A percentile compares a stretch with the other conserved stretches of the same genome.
These are phyloP conservation scores for Penicillium sp. DNA, from an alignment of 2,329 filamentous ascomycete genomes.

Conservation along the genomic window DNA sequence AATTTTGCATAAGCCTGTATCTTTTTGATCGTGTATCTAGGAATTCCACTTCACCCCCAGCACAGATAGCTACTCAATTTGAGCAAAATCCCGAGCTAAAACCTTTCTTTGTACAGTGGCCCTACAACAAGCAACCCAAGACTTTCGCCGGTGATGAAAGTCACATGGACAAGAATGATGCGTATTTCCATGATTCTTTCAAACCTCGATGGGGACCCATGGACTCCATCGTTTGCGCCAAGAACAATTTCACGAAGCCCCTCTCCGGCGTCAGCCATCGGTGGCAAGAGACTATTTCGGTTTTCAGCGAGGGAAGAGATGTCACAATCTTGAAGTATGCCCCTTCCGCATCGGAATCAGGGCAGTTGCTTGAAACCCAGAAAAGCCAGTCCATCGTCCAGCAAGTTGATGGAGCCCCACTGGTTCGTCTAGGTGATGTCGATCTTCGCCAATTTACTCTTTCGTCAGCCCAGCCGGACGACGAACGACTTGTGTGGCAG, in stretches of 20 bases:
- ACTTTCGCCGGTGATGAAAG: slow-evolving; percentile 56
- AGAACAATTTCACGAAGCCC: slow-evolving; percentile 33
- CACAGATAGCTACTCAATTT: slow-evolving; percentile 32
- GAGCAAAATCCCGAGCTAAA: slow-evolving; percentile 38
- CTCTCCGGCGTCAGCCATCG: slow-evolving; percentile 38
- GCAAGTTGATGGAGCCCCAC: slow-evolving; percentile 55
- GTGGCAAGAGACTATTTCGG: slow-evolving; percentile 49
- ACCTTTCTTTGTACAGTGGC: slow-evolving; percentile 59
- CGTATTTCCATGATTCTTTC: slow-evolving; percentile 64
- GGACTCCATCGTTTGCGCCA: slow-evolving; percentile 64
- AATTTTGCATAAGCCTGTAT: slow-evolving; percentile 3
- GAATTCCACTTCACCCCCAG: slow-evolving; percentile 6
- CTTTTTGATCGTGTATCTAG: slow-evolving; percentile 19
- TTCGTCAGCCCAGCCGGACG: slow-evolving; percentile 24
- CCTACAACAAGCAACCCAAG: slow-evolving; percentile 74
- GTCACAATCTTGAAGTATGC: slow-evolving; percentile 27
- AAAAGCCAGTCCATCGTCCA: slow-evolving; percentile 41
- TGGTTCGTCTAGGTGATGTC: slow-evolving; percentile 37
- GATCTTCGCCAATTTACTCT: slow-evolving; percentile 33
- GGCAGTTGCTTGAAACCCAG: slow-evolving; percentile 33
- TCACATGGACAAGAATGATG: slow-evolving; percentile 58
- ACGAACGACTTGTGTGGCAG: slow-evolving; percentile 63
- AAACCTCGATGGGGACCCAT: slow-evolving; percentile 74
- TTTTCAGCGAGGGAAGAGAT: slow-evolving; percentile 32
- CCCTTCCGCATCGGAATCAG: slow-evolving; percentile 18